Evolutionary conservation across 2,329 filamentous ascomycete species (phyloP).

Genomic region (Coniochaeta prunicola): DNA sequence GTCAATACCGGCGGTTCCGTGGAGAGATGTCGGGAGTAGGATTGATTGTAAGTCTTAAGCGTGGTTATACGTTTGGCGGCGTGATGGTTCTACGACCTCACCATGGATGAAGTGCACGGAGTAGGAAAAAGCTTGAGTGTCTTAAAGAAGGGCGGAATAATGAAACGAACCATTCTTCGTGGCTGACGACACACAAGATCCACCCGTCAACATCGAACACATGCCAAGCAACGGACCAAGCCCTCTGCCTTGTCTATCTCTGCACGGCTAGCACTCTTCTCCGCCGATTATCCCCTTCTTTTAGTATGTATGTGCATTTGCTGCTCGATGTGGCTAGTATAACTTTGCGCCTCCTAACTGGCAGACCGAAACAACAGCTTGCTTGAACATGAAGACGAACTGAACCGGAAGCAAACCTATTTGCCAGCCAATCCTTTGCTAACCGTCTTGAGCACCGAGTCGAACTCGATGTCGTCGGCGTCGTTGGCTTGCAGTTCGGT

Average conservation of each 20-base stretch:
- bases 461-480: slow-evolving; percentile 72
- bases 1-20: no score
- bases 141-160: not conserved
- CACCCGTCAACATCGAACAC: not conserved
- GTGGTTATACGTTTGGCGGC: no score
- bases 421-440: slow-evolving; percentile 49
- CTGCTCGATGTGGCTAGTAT: slow-evolving; percentile 1
- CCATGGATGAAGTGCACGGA: not conserved
- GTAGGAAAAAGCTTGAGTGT: not conserved
- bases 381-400: not conserved
- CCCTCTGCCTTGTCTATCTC: not conserved
- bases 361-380: not conserved
- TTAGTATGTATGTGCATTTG: not conserved
- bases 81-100: not conserved
- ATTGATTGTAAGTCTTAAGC: no score
- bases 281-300: not conserved
- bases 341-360: not conserved
- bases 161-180: not conserved
- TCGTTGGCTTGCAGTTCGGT: slow-evolving; percentile 80
- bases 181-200: not conserved
- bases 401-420: slow-evolving; percentile 1
- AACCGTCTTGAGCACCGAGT: slow-evolving; percentile 59
- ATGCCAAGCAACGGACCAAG: not conserved
- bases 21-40: no score
- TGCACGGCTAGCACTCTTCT: not conserved